Evolutionary conservation across 2,329 filamentous ascomycete species (phyloP), one percentile per base, ranked within the genome.

Genomic region (Fusarium sp.): DNA sequence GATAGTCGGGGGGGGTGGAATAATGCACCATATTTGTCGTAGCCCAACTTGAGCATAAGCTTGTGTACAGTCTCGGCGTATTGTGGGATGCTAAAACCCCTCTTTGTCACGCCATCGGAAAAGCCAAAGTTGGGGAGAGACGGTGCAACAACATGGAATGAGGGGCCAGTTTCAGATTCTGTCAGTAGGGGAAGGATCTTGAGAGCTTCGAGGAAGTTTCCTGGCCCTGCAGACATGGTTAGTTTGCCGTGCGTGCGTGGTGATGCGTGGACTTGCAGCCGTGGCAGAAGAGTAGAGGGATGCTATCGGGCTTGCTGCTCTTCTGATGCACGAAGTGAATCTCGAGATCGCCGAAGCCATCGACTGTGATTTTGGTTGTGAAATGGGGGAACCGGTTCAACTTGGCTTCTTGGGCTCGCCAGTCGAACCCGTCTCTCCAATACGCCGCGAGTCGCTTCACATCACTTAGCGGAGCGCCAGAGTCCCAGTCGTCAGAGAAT

Each of bases 11-110:
- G 2, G 7, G 10, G 6, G 19, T 6, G 3, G 6, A 8, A 23
- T n/a, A 3, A 36, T 61, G 2, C 46, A 74, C 73, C 72, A n/a
- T 76, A 76, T 48, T 70, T 67, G 3, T 71, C 56, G 39, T 76
- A 92, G 0, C 88, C 88, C 3, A 92, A 79, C 11, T 81, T 80
- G 7, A 83, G 74, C 89, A 93, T 93, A 9, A 92, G 75, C 52
- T 85, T 86, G 71, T 92, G 84, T 62, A 85, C 77, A 0, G 81
- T 80, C 71, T 91, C 86, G 73, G 75, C 72, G 21, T 77, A 76
- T 32, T 77, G 75, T 0, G 67, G 52, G 5, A 74, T 56, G 21
- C 69, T 50, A 19, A 77, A 77, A 0, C 72, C 75, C 5, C 56
- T 59, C 45, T 75, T 71, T 0, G 53, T 49, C 2, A 73, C 66